Conservation (phyloP, 257 asterid species). For the Jacaranda mimosifolia region DNA sequence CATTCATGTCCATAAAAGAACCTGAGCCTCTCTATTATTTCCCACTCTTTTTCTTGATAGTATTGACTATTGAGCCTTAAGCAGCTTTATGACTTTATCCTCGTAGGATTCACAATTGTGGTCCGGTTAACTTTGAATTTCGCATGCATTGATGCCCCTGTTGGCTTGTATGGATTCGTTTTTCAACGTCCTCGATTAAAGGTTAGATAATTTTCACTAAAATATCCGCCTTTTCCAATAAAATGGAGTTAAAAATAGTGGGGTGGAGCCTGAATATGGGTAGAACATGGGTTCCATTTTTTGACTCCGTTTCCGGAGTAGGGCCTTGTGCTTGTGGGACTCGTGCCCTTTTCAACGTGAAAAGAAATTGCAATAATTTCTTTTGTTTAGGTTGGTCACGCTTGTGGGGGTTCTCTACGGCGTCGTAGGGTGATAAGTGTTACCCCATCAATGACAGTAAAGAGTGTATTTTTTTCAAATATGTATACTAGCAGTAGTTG, state of each 20-base stretch:
- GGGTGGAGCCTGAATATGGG: constrained; percentile 24
- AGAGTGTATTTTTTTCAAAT: too few relatives aligned
- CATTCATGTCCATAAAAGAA: too few relatives aligned
- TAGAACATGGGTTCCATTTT: neutral
- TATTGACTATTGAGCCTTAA: neutral
- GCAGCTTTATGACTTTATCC: neutral
- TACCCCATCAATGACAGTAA: too few relatives aligned
- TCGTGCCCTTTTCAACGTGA: neutral
- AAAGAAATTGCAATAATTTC: neutral
- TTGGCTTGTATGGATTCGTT: constrained; percentile 25
- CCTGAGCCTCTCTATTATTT: neutral
- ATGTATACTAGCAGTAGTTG: too few relatives aligned
- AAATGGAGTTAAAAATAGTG: neutral
- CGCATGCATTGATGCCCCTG: neutral
- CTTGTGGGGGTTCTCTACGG: neutral
- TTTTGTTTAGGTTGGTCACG: neutral
- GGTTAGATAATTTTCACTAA: constrained; percentile 6
- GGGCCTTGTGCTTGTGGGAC: neutral
- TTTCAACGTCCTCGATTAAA: constrained; percentile 42
- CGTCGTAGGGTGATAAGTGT: neutral
- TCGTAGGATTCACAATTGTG: neutral
- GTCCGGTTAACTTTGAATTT: constrained; percentile 12
- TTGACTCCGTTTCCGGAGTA: constrained; percentile 6
- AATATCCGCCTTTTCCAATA: constrained; percentile 23
- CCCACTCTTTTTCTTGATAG: neutral